Conservation (phyloP, 2,329 filamentous ascomycete species). For the Alternaria sp. region DNA sequence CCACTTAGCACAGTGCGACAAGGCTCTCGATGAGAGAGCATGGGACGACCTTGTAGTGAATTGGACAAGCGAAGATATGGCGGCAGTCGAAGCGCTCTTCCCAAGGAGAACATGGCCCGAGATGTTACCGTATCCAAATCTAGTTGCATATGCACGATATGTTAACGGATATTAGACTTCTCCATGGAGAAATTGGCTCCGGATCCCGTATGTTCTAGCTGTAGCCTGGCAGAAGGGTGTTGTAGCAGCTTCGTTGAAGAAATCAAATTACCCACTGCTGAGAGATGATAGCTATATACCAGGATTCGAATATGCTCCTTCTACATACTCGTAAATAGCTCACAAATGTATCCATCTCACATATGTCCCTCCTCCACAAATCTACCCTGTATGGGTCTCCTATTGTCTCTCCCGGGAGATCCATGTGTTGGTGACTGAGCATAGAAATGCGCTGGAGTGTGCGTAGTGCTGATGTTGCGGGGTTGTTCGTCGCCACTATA, state of each 20-base stretch:
- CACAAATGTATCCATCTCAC: not conserved
- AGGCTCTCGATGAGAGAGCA: not conserved
- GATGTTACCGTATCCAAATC: not conserved
- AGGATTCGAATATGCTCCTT: not conserved
- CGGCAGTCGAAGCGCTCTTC: not conserved
- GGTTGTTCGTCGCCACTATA: constrained; percentile 23
- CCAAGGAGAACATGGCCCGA: not conserved
- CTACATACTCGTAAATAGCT: not conserved
- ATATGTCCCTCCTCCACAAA: constrained; percentile 11
- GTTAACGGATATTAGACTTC: not conserved
- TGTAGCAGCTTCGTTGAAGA: not conserved
- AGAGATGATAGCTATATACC: not conserved
- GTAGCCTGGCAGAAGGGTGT: not conserved
- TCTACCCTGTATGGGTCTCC: constrained; percentile 9
- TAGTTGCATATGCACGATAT: not conserved
- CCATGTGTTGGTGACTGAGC: constrained; percentile 28
- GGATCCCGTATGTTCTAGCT: not conserved
- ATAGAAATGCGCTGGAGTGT: constrained; percentile 46
- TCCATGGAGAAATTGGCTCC: not conserved
- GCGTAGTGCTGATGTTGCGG: constrained; percentile 23
- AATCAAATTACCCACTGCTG: not conserved
- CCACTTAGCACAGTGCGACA: not conserved
- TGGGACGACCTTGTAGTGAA: not conserved
- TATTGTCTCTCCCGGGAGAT: not conserved
- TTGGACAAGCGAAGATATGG: not conserved